Percentiles rank a stretch among this genome's conserved stretches.
These are phyloP conservation scores for Plasmodium inui DNA, from an alignment of 169 alveolate genomes.

Conservation along the genomic window DNA sequence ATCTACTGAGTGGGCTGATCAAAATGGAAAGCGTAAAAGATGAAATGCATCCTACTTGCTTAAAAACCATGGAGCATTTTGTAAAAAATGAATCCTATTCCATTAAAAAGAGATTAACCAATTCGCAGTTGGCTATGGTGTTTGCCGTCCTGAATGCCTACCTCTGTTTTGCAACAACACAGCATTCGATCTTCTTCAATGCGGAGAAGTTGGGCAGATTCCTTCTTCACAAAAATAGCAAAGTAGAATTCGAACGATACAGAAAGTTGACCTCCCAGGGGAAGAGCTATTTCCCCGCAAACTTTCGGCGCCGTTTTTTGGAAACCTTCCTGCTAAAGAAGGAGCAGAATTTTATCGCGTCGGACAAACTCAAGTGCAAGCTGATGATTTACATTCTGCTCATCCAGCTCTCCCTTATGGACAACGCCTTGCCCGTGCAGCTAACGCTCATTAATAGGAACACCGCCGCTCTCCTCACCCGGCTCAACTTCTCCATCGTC, in stretches of 20 bases:
- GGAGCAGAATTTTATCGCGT: slow-evolving; percentile 7
- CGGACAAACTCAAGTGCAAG: slow-evolving; percentile 34
- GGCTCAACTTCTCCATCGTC: slow-evolving; percentile 27
- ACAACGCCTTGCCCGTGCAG: slow-evolving; percentile 33
- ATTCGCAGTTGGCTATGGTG: slow-evolving; percentile 12
- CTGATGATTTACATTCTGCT: slow-evolving; percentile 35
- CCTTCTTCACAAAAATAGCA: slow-evolving; percentile 26
- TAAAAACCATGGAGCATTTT: slow-evolving; percentile 30
- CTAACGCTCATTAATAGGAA: slow-evolving; percentile 27
- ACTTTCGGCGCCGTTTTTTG: slow-evolving; percentile 13
- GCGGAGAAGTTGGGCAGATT: slow-evolving; percentile 13
- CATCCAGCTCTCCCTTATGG: slow-evolving; percentile 52
- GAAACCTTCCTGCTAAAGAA: slow-evolving; percentile 52
- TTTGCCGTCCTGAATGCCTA: slow-evolving; percentile 55
- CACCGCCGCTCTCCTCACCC: background rate
- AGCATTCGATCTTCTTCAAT: background rate
- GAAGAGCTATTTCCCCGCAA: slow-evolving; percentile 23
- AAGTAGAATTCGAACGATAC: slow-evolving; percentile 3
- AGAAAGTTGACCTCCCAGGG: background rate
- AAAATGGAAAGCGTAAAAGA: slow-evolving; percentile 17
- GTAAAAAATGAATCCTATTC: background rate
- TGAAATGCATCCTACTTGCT: slow-evolving; percentile 69
- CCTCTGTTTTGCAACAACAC: slow-evolving; percentile 38
- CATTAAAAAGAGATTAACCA: slow-evolving; percentile 32
- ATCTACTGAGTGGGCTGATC: slow-evolving; percentile 1